Evolutionary conservation across 1,284 basidiomycete genomes (phyloP).

Genomic region (Melampsora larici-populina): DNA sequence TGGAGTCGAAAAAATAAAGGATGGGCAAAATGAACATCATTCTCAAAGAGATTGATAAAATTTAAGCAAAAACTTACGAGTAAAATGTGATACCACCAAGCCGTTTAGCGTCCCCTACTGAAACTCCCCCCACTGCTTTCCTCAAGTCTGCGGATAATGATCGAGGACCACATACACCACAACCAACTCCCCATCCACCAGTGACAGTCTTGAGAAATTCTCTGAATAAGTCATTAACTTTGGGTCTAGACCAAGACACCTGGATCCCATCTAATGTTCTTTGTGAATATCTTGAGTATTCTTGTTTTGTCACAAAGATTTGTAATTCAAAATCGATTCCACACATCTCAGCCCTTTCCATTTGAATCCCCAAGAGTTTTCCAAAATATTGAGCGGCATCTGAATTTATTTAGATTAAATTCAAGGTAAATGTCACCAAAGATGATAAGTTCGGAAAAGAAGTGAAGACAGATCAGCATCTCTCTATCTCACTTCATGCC

Average conservation of each 20-base stretch:
- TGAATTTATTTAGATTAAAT: not conserved
- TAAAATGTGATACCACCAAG: constrained; percentile 32
- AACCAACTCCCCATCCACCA: constrained; percentile 16
- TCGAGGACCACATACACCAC: constrained; percentile 33
- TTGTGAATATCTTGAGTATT: not conserved
- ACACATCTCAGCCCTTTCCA: not conserved
- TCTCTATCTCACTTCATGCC: not conserved
- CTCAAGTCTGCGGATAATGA: constrained; percentile 25
- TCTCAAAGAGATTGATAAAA: not conserved
- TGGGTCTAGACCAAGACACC: constrained; percentile 27
- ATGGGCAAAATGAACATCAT: too few species aligned
- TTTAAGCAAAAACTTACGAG: constrained; percentile 13
- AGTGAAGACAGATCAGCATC: not conserved
- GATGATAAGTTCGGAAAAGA: not conserved
- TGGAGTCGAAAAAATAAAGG: too few species aligned
- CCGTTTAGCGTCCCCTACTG: constrained; percentile 13
- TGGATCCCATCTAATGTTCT: constrained; percentile 12
- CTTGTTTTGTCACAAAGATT: constrained; percentile 35
- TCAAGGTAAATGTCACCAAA: not conserved
- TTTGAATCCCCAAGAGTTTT: not conserved
- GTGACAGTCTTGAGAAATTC: constrained; percentile 34
- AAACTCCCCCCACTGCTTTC: constrained; percentile 26
- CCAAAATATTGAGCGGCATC: constrained; percentile 41
- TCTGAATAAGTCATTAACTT: constrained; percentile 9
- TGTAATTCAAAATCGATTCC: constrained; percentile 28